Conservation (phyloP, 805 yeast species). For the Saturnispora besseyi region DNA sequence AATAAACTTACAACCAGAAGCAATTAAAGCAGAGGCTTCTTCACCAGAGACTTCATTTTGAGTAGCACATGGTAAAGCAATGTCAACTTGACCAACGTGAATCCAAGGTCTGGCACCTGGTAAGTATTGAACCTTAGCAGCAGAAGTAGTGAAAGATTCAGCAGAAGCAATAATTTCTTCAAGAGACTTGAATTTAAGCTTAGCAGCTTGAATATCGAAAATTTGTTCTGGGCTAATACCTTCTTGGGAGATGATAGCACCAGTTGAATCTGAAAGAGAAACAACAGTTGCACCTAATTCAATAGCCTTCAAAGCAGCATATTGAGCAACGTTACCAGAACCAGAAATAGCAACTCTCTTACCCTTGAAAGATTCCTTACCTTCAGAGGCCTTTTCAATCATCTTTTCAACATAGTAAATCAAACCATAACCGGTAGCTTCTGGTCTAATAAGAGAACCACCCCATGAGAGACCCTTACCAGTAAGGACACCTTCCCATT, state of each 20-base stretch:
- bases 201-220: constrained; percentile 65
- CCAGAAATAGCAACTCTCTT: constrained; percentile 96
- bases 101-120: constrained; percentile 97
- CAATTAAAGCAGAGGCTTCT: constrained; percentile 91
- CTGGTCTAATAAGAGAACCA: constrained; percentile 98
- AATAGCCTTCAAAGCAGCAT: constrained; percentile 93
- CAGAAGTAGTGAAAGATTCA: constrained; percentile 38
- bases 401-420: constrained; percentile 96
- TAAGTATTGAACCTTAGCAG: constrained; percentile 64
- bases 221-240: constrained; percentile 86
- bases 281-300: constrained; percentile 96
- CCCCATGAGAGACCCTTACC: constrained; percentile 99
- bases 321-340: constrained; percentile 98
- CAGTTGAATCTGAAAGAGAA: constrained; percentile 91
- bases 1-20: constrained; percentile 83
- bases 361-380: constrained; percentile 84
- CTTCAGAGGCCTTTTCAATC: constrained; percentile 87
- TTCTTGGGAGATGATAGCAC: constrained; percentile 64
- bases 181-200: constrained; percentile 68
- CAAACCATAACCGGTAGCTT: constrained; percentile 98
- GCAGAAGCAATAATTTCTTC: constrained; percentile 53
- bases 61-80: constrained; percentile 97
- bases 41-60: constrained; percentile 97
- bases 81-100: constrained; percentile 82
- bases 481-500: constrained; percentile 94